Evolutionary conservation across 2,329 filamentous ascomycete genomes (phyloP).

Genomic region (Penicillium sp.): DNA sequence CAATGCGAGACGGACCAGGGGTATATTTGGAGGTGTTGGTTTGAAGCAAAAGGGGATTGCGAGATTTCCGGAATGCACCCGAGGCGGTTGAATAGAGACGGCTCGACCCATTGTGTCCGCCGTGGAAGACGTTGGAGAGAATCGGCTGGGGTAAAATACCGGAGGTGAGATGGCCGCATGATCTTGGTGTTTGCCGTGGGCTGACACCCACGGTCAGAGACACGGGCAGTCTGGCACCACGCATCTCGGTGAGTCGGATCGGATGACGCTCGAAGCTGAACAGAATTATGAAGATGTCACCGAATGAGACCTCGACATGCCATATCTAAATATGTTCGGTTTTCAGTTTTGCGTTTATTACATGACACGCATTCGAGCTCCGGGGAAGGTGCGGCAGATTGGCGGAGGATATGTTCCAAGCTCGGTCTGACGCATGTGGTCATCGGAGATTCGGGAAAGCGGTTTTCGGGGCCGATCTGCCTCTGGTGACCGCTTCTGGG

Average conservation of each 20-base stretch:
- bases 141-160: slow-evolving; percentile 18
- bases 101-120: slow-evolving; percentile 11
- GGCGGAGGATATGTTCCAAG: slow-evolving; percentile 13
- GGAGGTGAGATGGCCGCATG: slow-evolving; percentile 17
- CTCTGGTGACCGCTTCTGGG: slow-evolving; percentile 28
- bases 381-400: slow-evolving; percentile 17
- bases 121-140: not conserved
- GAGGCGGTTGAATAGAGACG: slow-evolving; percentile 27
- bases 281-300: slow-evolving; percentile 27
- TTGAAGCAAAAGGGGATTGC: slow-evolving; percentile 16
- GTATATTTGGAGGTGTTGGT: slow-evolving; percentile 14
- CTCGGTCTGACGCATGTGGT: slow-evolving; percentile 4
- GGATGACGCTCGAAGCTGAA: slow-evolving; percentile 13
- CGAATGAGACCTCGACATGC: slow-evolving; percentile 24
- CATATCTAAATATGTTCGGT: slow-evolving; percentile 31
- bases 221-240: slow-evolving; percentile 41
- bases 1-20: slow-evolving; percentile 14
- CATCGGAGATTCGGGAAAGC: slow-evolving; percentile 17
- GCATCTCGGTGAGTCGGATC: slow-evolving; percentile 37
- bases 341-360: slow-evolving; percentile 7
- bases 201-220: slow-evolving; percentile 33
- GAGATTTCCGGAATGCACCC: slow-evolving; percentile 20
- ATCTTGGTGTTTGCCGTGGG: slow-evolving; percentile 25
- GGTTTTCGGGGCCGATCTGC: slow-evolving; percentile 25
- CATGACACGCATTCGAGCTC: slow-evolving; percentile 9